Conservation (phyloP, 2,329 filamentous ascomycete species). For the Pseudogymnoascus sp. region DNA sequence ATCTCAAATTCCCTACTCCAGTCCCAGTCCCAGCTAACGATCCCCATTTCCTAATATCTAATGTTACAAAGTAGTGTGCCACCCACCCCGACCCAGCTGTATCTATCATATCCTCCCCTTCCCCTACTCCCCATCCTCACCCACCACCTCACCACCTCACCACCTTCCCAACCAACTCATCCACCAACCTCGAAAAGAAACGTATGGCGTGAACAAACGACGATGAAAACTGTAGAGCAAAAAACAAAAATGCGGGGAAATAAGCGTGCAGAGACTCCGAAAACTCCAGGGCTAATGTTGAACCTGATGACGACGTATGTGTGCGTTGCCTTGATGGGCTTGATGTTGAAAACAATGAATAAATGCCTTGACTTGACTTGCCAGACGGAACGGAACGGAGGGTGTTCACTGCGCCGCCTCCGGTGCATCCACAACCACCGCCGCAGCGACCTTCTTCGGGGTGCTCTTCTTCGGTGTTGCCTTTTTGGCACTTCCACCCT, state of each 20-base stretch:
- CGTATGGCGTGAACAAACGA: not conserved
- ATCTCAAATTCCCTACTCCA: not conserved
- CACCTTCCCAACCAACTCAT: too few species aligned
- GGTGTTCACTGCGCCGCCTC: not conserved
- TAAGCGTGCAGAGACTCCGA: not conserved
- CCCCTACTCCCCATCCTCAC: not conserved
- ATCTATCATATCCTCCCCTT: not conserved
- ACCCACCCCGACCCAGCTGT: too few species aligned
- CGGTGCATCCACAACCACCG: not conserved
- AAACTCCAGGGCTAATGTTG: slow-evolving; percentile 7
- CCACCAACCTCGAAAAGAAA: not conserved
- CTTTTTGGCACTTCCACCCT: not conserved
- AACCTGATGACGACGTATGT: not conserved
- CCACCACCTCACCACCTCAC: too few species aligned
- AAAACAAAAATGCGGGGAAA: not conserved
- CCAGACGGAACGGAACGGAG: too few species aligned
- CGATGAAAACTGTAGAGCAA: not conserved
- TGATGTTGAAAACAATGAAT: slow-evolving; percentile 1
- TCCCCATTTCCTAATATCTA: not conserved
- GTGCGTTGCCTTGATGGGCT: not conserved
- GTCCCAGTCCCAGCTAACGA: not conserved
- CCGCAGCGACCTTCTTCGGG: not conserved
- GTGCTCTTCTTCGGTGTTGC: not conserved
- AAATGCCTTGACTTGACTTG: not conserved
- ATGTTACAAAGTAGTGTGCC: not conserved